phyloP scores from a whole-genome alignment of 768 basidiomycete genomes.

The Suillus subluteus region DNA sequence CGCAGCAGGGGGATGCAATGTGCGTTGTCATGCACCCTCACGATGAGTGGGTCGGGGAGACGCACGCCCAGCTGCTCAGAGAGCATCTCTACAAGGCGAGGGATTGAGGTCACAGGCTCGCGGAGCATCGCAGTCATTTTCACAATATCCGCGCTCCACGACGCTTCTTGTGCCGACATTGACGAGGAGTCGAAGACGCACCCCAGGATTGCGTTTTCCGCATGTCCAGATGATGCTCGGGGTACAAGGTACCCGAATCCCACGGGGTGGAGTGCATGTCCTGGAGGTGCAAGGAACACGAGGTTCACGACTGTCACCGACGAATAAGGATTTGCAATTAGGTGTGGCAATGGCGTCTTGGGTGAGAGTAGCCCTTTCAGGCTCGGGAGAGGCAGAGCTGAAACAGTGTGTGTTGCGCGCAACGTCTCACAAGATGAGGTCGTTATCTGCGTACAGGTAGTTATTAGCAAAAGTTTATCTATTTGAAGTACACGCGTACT shows the following conservation, averaged over 20 bases:
- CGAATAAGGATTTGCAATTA: slow-evolving; percentile 70
- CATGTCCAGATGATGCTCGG: slow-evolving; percentile 63
- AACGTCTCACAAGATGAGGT: slow-evolving; percentile 37
- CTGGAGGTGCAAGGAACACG: slow-evolving; percentile 62
- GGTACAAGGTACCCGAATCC: slow-evolving; percentile 97
- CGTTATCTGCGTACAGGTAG: slow-evolving; percentile 31
- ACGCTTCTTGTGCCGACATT: slow-evolving; percentile 59
- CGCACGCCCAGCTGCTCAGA: slow-evolving; percentile 46
- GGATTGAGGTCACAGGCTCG: slow-evolving; percentile 58
- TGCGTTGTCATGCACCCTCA: slow-evolving; percentile 54
- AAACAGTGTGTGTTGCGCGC: slow-evolving; percentile 70
- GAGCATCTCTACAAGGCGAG: slow-evolving; percentile 36
- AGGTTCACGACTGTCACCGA: slow-evolving; percentile 90
- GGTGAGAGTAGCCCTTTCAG: slow-evolving; percentile 49
- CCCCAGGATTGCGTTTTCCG: slow-evolving; percentile 60
- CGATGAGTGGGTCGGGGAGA: slow-evolving; percentile 60
- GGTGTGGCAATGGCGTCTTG: slow-evolving; percentile 55
- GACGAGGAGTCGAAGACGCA: slow-evolving; percentile 90
- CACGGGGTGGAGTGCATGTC: slow-evolving; percentile 63
- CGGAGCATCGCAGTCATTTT: slow-evolving; percentile 93
- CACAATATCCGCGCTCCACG: slow-evolving; percentile 45
- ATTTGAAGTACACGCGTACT: slow-evolving; percentile 36
- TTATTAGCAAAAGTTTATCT: slow-evolving; percentile 5
- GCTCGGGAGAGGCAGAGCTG: slow-evolving; percentile 69
- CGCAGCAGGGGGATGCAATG: slow-evolving; percentile 80